phyloP scores from a whole-genome alignment of 2,329 filamentous ascomycete species.

The Bipolaris oryzae region DNA sequence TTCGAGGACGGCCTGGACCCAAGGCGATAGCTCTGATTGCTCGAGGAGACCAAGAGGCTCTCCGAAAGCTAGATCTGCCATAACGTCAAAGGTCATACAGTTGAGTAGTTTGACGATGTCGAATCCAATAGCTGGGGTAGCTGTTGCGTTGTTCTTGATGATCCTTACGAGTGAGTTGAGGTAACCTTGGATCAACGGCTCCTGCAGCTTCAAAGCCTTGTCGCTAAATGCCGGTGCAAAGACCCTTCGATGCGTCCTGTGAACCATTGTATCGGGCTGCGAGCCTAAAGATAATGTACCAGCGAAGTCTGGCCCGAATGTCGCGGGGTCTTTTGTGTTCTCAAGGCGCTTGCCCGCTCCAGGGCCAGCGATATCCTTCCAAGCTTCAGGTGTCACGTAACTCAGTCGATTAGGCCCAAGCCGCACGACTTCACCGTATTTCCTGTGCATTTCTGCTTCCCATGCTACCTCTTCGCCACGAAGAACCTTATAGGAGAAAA shows the following conservation, averaged over 20 bases:
- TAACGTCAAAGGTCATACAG: slow-evolving; percentile 6
- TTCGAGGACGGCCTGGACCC: slow-evolving; percentile 34
- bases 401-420: slow-evolving; percentile 12
- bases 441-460: neutral
- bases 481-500: neutral
- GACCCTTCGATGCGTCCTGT: neutral
- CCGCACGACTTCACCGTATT: slow-evolving; percentile 16
- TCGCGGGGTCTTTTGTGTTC: neutral
- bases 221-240: slow-evolving; percentile 46
- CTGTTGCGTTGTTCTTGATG: neutral
- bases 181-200: slow-evolving; percentile 44
- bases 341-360: neutral
- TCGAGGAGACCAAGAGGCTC: slow-evolving; percentile 31
- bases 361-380: slow-evolving; percentile 14
- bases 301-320: neutral
- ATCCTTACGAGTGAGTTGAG: slow-evolving; percentile 21
- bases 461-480: neutral
- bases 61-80: slow-evolving; percentile 41
- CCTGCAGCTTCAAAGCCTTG: slow-evolving; percentile 43
- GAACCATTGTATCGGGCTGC: neutral
- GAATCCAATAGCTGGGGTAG: neutral
- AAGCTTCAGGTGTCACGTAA: slow-evolving; percentile 9
- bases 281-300: neutral
- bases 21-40: slow-evolving; percentile 28
- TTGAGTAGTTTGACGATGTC: neutral